These are phyloP conservation scores for Agrostemma githago DNA, from an alignment of 148 eudicot genomes.

Conservation along the genomic window DNA sequence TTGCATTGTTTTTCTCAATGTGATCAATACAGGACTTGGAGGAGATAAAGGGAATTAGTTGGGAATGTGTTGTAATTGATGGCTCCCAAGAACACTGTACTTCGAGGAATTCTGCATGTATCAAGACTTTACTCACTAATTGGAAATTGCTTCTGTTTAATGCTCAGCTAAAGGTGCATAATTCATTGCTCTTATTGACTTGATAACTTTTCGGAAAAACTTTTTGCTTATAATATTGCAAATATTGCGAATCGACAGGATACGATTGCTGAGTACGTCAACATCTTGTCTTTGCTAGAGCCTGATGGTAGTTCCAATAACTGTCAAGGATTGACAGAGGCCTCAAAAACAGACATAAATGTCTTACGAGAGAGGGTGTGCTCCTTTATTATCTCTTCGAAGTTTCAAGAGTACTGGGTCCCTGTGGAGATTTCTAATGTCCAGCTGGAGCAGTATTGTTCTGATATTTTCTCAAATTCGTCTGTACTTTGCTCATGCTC, in stretches of 20 bases:
- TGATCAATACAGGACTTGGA: constrained; percentile 46
- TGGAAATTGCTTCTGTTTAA: constrained; percentile 51
- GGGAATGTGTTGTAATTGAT: constrained; percentile 76
- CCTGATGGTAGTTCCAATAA: constrained; percentile 27
- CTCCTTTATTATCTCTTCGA: constrained; percentile 35
- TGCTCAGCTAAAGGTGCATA: constrained; percentile 52
- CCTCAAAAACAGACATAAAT: constrained; percentile 18
- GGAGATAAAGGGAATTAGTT: constrained; percentile 35
- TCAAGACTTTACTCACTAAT: constrained; percentile 41
- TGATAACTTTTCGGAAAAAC: neutral
- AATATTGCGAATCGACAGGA: constrained; percentile 46
- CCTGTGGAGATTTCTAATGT: constrained; percentile 64
- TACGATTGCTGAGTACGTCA: constrained; percentile 37
- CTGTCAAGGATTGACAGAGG: constrained; percentile 19
- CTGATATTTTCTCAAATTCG: constrained; percentile 44
- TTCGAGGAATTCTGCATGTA: constrained; percentile 31
- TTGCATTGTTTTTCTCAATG: neutral
- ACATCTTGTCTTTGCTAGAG: constrained; percentile 47
- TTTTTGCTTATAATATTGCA: constrained; percentile 9
- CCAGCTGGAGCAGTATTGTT: constrained; percentile 74
- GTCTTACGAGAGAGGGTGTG: constrained; percentile 48
- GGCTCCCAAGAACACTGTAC: constrained; percentile 42
- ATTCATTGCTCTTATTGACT: constrained; percentile 25
- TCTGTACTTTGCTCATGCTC: constrained; percentile 38
- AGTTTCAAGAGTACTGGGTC: constrained; percentile 71